These are phyloP conservation scores for Cicer arietinum DNA, from an alignment of 306 rosid genomes.

Conservation along the genomic window DNA sequence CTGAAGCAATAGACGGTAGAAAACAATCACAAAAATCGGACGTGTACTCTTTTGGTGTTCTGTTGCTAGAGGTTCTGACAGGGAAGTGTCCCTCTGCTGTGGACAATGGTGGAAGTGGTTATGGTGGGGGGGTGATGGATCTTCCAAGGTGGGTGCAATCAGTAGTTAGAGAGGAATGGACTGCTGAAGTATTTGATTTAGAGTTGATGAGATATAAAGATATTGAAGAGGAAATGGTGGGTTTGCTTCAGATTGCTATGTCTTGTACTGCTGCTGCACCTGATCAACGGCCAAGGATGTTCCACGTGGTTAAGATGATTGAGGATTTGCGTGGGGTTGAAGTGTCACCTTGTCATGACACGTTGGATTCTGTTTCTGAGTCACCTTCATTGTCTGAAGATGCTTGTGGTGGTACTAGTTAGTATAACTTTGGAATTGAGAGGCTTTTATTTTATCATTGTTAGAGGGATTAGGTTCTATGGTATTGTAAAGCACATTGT, in stretches of 20 bases:
- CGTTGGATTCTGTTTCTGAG: constrained; percentile 71
- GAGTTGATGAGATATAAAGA: constrained; percentile 97
- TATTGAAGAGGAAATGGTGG: constrained; percentile 98
- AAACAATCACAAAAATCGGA: constrained; percentile 74
- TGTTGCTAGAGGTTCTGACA: constrained; percentile 79
- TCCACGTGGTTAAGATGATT: constrained; percentile 86
- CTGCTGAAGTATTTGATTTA: constrained; percentile 96
- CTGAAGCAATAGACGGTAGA: constrained; percentile 74
- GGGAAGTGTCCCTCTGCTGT: constrained; percentile 84
- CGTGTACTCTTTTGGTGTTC: constrained; percentile 87
- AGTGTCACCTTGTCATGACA: constrained; percentile 74
- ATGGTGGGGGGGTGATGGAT: constrained; percentile 60
- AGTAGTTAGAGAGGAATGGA: constrained; percentile 97
- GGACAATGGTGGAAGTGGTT: constrained; percentile 59
- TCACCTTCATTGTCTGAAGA: constrained; percentile 89
- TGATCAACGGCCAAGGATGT: constrained; percentile 86
- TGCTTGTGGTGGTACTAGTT: constrained; percentile 60
- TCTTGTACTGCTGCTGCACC: constrained; percentile 66
- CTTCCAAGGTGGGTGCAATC: constrained; percentile 97
- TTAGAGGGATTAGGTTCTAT: not conserved
- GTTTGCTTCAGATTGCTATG: constrained; percentile 83
- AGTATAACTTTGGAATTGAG: constrained; percentile 39
- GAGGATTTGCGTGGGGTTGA: constrained; percentile 88
- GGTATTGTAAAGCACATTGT: constrained; percentile 48
- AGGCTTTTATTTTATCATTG: not conserved